Evolutionary conservation across 441 rosid species (phyloP).

Genomic region (Pelargonium myrrhifolium): DNA sequence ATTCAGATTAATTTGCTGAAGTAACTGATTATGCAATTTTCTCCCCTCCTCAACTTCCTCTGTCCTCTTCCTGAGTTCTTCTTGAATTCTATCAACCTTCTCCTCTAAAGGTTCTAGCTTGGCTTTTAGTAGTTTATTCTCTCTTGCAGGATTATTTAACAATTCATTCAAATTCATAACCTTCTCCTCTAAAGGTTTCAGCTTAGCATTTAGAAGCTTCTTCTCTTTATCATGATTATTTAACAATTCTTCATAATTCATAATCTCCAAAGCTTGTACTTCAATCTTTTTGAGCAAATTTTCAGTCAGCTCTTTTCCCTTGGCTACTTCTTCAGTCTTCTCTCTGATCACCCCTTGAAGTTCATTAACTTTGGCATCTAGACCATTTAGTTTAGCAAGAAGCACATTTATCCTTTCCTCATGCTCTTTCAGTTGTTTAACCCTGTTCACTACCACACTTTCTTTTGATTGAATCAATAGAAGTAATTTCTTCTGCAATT

Average conservation of each 20-base stretch:
- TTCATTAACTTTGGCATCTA: constrained; percentile 32
- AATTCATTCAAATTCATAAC: constrained; percentile 23
- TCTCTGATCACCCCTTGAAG: constrained; percentile 34
- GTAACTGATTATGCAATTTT: constrained; percentile 29
- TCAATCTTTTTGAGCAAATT: constrained; percentile 34
- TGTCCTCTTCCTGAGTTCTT: constrained; percentile 29
- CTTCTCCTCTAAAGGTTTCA: constrained; percentile 37
- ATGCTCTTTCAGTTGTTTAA: constrained; percentile 28
- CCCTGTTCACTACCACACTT: constrained; percentile 18
- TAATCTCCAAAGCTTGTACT: constrained; percentile 19
- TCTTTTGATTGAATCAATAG: constrained; percentile 40
- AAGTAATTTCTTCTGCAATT: constrained; percentile 34
- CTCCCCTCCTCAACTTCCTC: constrained; percentile 38
- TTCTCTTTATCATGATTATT: constrained; percentile 34
- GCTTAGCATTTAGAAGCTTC: constrained; percentile 24
- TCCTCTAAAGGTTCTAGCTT: constrained; percentile 39
- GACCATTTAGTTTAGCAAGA: constrained; percentile 36
- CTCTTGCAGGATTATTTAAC: constrained; percentile 26
- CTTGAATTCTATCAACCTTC: constrained; percentile 33
- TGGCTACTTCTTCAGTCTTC: constrained; percentile 28
- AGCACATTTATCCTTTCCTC: constrained; percentile 33
- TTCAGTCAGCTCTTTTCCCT: constrained; percentile 29
- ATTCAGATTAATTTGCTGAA: constrained; percentile 31
- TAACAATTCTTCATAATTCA: constrained; percentile 28
- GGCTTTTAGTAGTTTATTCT: constrained; percentile 28